phyloP scores from a whole-genome alignment of 2,329 filamentous ascomycete species.

The Thelonectria blattea region DNA sequence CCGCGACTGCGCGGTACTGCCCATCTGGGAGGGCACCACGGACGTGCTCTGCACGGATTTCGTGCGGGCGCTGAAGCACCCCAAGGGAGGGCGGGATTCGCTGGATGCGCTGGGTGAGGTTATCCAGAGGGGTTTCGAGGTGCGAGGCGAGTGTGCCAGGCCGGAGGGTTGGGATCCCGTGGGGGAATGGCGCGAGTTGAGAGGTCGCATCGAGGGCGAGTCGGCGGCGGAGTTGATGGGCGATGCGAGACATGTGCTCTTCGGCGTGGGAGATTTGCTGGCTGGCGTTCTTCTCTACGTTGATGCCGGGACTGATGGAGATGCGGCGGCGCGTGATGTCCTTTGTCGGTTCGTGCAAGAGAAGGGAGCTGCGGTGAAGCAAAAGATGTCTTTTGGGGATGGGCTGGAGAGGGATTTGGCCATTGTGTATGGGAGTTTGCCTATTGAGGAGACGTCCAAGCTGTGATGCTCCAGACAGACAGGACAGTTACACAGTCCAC shows the following conservation, averaged over 20 bases:
- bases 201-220: slow-evolving; percentile 43
- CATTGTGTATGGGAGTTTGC: slow-evolving; percentile 45
- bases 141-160: slow-evolving; percentile 35
- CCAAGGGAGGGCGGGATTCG: slow-evolving; percentile 44
- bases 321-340: slow-evolving; percentile 47
- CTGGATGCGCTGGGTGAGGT: slow-evolving; percentile 53
- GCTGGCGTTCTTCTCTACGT: slow-evolving; percentile 51
- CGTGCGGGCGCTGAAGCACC: slow-evolving; percentile 54
- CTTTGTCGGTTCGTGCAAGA: slow-evolving; percentile 47
- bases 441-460: slow-evolving; percentile 25
- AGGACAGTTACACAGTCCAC: too few relatives aligned
- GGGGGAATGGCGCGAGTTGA: slow-evolving; percentile 49
- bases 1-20: slow-evolving; percentile 67
- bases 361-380: slow-evolving; percentile 30
- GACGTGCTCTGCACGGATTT: slow-evolving; percentile 68
- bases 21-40: slow-evolving; percentile 77
- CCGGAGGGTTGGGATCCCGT: slow-evolving; percentile 40
- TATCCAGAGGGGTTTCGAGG: slow-evolving; percentile 36
- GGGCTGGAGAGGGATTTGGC: slow-evolving; percentile 41
- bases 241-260: slow-evolving; percentile 53
- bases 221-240: slow-evolving; percentile 49
- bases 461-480: slow-evolving; percentile 27
- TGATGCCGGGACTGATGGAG: slow-evolving; percentile 47
- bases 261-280: slow-evolving; percentile 51
- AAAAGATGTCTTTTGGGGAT: slow-evolving; percentile 30